phyloP scores from a whole-genome alignment of 108 stramenopile genomes.

The Skeletonema potamos region DNA sequence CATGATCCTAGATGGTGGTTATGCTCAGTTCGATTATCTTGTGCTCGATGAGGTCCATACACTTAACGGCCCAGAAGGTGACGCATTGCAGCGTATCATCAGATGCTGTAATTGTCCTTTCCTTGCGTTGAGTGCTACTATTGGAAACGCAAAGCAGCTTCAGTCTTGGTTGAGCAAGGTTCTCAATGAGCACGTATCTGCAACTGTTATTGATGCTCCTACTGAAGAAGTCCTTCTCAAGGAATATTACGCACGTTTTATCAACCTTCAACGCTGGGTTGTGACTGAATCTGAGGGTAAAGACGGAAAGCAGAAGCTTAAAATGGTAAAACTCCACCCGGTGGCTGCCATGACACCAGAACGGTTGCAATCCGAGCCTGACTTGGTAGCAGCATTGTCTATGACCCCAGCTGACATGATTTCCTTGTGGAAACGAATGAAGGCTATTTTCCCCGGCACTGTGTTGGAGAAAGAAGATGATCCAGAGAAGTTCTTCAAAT shows the following conservation, averaged over 20 bases:
- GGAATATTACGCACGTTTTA: conserved; percentile 94
- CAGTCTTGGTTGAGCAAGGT: conserved; percentile 93
- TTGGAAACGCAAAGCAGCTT: conserved; percentile 96
- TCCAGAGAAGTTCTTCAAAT: conserved; percentile 93
- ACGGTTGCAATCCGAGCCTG: conserved; percentile 72
- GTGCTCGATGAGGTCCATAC: conserved; percentile 99
- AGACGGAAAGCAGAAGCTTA: conserved; percentile 73
- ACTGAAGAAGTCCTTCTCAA: conserved; percentile 79
- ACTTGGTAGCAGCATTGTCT: conserved; percentile 79
- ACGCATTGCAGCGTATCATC: conserved; percentile 96
- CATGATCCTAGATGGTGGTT: conserved; percentile 95
- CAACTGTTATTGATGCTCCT: conserved; percentile 67
- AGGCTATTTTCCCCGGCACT: conserved; percentile 79
- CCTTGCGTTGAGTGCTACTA: conserved; percentile 97
- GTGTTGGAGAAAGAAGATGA: conserved; percentile 86
- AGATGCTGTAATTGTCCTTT: conserved; percentile 93
- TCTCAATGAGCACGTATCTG: conserved; percentile 79
- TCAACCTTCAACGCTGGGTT: conserved; percentile 98
- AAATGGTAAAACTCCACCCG: conserved; percentile 93
- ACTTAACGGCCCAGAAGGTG: conserved; percentile 97
- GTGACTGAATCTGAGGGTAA: conserved; percentile 81
- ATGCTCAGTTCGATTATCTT: conserved; percentile 95
- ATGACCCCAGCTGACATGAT: conserved; percentile 98
- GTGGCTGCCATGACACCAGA: conserved; percentile 94
- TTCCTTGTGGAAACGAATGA: conserved; percentile 88